Percentiles rank a stretch among this genome's conserved stretches.
Evolutionary conservation across 2,329 filamentous ascomycete genomes (phyloP).

Genomic region (Neurospora crassa): DNA sequence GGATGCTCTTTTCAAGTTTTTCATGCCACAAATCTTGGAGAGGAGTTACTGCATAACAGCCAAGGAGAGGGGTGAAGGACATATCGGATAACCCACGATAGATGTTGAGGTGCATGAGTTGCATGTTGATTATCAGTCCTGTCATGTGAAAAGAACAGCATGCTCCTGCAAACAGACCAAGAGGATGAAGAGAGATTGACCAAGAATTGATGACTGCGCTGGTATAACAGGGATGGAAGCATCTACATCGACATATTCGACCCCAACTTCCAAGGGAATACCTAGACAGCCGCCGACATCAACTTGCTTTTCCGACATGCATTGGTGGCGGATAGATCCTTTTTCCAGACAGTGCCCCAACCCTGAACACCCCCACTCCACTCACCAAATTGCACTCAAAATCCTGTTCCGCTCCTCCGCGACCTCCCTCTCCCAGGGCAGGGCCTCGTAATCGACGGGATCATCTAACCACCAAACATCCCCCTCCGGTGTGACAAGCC

Average conservation of each 20-base stretch:
- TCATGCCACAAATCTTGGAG: background rate
- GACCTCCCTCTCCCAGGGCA: background rate
- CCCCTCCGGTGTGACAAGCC: background rate
- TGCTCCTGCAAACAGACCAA: background rate
- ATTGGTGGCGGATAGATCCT: too few species aligned
- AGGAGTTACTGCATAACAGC: background rate
- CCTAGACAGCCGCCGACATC: background rate
- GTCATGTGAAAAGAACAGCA: background rate
- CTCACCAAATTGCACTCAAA: fast-evolving
- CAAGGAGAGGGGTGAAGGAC: background rate
- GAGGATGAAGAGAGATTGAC: background rate
- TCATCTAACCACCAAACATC: background rate
- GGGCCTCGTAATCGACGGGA: background rate
- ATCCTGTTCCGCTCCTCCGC: background rate
- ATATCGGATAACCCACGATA: background rate
- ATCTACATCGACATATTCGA: background rate
- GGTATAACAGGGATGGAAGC: background rate
- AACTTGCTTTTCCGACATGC: background rate
- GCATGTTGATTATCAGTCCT: background rate
- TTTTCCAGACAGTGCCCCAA: background rate
- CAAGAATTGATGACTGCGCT: background rate
- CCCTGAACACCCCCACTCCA: background rate
- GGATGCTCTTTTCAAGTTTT: background rate
- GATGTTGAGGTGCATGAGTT: background rate
- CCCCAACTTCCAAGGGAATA: background rate